These are phyloP conservation scores for Chrysosporium queenslandicum DNA, from an alignment of 2,329 filamentous ascomycete genomes.

Conservation along the genomic window DNA sequence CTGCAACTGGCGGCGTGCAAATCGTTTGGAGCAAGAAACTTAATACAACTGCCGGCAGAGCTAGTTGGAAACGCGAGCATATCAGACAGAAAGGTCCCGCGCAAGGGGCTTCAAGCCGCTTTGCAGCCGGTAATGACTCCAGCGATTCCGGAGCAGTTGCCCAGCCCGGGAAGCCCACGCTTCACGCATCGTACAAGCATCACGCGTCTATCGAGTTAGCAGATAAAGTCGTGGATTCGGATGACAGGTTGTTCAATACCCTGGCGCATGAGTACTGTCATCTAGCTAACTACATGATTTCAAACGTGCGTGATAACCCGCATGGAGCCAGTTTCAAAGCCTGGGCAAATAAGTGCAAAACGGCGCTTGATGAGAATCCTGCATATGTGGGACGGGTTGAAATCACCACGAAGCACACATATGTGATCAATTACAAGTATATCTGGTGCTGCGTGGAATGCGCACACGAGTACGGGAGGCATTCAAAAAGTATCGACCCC, in stretches of 20 bases:
- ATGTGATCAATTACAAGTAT: conserved; percentile 87
- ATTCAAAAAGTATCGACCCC: conserved; percentile 75
- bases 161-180: background rate
- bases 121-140: background rate
- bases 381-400: conserved; percentile 56
- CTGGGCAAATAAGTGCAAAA: conserved; percentile 45
- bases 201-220: conserved; percentile 76
- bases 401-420: conserved; percentile 83
- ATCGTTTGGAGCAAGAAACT: conserved; percentile 54
- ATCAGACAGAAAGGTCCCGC: conserved; percentile 15
- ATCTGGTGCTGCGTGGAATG: conserved; percentile 70
- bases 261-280: conserved; percentile 97
- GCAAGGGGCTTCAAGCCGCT: conserved; percentile 3
- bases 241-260: conserved; percentile 71
- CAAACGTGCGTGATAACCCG: conserved; percentile 60
- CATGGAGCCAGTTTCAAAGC: conserved; percentile 76
- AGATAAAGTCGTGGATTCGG: conserved; percentile 72
- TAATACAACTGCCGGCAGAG: conserved; percentile 54
- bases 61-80: conserved; percentile 58
- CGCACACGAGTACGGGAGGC: conserved; percentile 63
- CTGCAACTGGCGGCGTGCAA: conserved; percentile 47
- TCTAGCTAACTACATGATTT: conserved; percentile 82
- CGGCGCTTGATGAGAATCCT: conserved; percentile 31
- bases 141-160: conserved; percentile 14
- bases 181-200: conserved; percentile 33